phyloP scores from a whole-genome alignment of 148 eudicot genomes.

The Polygonum maritimum region DNA sequence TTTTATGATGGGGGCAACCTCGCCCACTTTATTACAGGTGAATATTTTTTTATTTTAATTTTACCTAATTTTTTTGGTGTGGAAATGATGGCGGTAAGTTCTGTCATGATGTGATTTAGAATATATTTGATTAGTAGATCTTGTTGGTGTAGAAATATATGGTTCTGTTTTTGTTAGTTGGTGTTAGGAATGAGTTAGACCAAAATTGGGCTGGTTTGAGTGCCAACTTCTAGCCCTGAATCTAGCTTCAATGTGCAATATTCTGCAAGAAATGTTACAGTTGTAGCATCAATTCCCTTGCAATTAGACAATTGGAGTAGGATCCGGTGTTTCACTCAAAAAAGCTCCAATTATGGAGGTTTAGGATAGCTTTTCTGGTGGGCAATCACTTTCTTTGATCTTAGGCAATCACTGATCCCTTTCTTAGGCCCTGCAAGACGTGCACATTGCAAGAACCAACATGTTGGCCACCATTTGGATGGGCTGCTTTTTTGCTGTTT shows the following conservation, averaged over 20 bases:
- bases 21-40: slow-evolving; percentile 78
- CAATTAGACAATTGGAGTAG: neutral
- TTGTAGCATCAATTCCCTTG: neutral
- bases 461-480: slow-evolving; percentile 6
- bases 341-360: neutral
- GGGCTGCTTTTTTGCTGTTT: neutral
- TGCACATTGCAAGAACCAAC: neutral
- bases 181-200: neutral
- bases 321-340: neutral
- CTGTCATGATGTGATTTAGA: neutral
- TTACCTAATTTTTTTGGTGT: neutral
- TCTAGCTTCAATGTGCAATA: neutral
- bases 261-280: neutral
- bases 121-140: neutral
- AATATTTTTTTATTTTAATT: too few species aligned
- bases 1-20: slow-evolving; percentile 47
- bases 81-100: neutral
- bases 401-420: neutral
- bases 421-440: neutral
- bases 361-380: slow-evolving; percentile 4
- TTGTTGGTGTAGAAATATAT: neutral
- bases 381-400: slow-evolving; percentile 1
- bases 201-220: neutral
- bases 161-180: neutral
- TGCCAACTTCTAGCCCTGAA: neutral